A percentile compares a stretch with the other conserved stretches of the same genome.
Conservation (phyloP, 306 rosid genomes). For the Gastrolobium villosum region DNA sequence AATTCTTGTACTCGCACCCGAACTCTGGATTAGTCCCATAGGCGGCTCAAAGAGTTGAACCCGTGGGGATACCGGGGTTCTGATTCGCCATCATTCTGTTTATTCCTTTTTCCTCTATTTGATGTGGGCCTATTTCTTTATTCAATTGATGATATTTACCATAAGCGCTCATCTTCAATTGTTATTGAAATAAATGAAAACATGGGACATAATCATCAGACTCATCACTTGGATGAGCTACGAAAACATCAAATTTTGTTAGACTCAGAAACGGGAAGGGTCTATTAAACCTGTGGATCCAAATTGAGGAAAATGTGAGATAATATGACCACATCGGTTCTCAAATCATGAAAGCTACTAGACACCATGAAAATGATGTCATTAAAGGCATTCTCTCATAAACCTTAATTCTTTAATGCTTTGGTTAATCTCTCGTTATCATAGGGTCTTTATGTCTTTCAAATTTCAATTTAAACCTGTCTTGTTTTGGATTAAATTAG, state of each 20-base stretch:
- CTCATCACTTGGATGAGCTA: background rate
- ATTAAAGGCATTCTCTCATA: conserved; percentile 12
- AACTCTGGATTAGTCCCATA: too few relatives aligned
- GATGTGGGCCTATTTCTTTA: background rate
- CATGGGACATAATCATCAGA: background rate
- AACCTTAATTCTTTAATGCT: conserved; percentile 30
- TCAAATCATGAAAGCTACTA: conserved; percentile 45
- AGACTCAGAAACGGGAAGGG: background rate
- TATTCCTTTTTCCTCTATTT: background rate
- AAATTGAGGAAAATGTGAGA: conserved; percentile 46
- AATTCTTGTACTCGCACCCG: too few relatives aligned
- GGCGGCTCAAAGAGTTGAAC: too few relatives aligned
- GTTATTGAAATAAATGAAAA: conserved; percentile 13
- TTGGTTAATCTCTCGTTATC: conserved; percentile 44
- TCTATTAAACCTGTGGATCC: background rate
- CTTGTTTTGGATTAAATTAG: conserved; percentile 22
- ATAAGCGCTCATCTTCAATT: background rate
- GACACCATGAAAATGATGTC: conserved; percentile 27
- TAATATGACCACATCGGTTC: conserved; percentile 30
- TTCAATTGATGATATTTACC: conserved; percentile 6
- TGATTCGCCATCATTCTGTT: too few relatives aligned
- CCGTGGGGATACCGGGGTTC: too few relatives aligned
- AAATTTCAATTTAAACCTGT: conserved; percentile 25
- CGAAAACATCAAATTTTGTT: background rate
- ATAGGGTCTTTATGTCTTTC: conserved; percentile 1